Evolutionary conservation across 1,284 basidiomycete species (phyloP), one percentile per base, ranked within the genome.

Genomic region (Leccinum fuscescens): DNA sequence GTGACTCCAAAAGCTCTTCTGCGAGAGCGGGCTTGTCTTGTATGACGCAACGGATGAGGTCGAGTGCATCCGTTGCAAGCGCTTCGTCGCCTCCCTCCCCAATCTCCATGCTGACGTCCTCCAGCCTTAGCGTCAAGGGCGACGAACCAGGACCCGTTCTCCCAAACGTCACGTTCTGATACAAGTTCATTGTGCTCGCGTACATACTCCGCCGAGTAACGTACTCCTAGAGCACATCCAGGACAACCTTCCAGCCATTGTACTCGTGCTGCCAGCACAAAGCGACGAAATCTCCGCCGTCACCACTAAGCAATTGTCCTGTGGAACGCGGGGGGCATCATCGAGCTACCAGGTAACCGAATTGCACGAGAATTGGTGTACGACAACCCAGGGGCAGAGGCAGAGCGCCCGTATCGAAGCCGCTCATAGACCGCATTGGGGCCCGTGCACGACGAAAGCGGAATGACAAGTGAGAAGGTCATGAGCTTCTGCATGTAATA

Each of bases 241-340:
- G 74, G 17, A 94, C 76, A 14, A 95, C 72, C 67, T 86, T 89
- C 93, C 93, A 95, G 0, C 90, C 93, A 9, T 88, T 92, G 69
- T 92, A 85, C 44, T 85, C 77, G 62, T 90, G 86, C 62, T 89
- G 80, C 93, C 93, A 96, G n/a, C 82, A 80, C 2, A 95, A 83
- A 8, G 91, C 86, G 48, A 92, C 77, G 39, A 64, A 62, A n/a
- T 92, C 91, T 4, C 82, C 84, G 5, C 84, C 83, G 61, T 92
- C 91, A 2, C 84, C 80, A 65, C 85, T 90, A 37, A 96, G 78
- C 46, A 94, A 24, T 6, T 6, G 83, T 2, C 92, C 94, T 2
- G 79, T 75, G 1, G 90, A 87, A 37, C 85, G 83, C 2, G 83
- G 77, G 77, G 88, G 88, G 85, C 1, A 96, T 78, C 15, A 79